Evolutionary conservation across 805 yeast species (phyloP).

Genomic region (Tetrapisispora phaffii): DNA sequence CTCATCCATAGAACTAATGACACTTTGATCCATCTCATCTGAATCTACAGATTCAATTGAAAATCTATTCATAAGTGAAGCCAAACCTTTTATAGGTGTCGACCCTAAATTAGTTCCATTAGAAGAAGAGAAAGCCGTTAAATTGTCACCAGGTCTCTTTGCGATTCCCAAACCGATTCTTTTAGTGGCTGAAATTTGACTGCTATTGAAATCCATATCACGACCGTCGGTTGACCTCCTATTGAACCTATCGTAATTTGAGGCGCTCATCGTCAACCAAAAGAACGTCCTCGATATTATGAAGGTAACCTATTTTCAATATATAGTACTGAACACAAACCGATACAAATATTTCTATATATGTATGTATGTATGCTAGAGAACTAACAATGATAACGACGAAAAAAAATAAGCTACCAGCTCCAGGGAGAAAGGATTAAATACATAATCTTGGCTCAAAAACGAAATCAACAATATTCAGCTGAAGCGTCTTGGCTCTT

Average conservation of each 20-base stretch:
- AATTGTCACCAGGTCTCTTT: constrained; percentile 28
- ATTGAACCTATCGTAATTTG: background rate
- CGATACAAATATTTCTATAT: too few relatives aligned
- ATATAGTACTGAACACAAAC: too few relatives aligned
- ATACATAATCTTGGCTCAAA: too few relatives aligned
- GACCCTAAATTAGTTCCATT: background rate
- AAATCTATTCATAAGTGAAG: background rate
- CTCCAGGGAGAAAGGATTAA: too few relatives aligned
- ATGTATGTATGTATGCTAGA: too few relatives aligned
- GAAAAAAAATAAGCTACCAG: too few relatives aligned
- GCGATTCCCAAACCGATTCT: constrained; percentile 24
- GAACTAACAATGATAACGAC: too few relatives aligned
- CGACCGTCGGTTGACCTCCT: background rate
- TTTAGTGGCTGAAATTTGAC: constrained; percentile 6
- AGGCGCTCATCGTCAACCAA: background rate
- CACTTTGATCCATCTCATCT: constrained; percentile 2
- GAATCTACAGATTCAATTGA: constrained; percentile 1
- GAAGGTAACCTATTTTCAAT: too few relatives aligned
- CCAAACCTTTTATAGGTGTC: background rate
- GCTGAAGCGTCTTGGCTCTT: too few relatives aligned
- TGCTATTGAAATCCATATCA: background rate
- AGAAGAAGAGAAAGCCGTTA: constrained; percentile 8
- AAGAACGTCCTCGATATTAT: too few relatives aligned
- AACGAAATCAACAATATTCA: too few relatives aligned
- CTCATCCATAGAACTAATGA: constrained; percentile 1